These are phyloP conservation scores for Corynascus novoguineensis DNA, from an alignment of 495 filamentous ascomycete genomes.

Conservation along the genomic window DNA sequence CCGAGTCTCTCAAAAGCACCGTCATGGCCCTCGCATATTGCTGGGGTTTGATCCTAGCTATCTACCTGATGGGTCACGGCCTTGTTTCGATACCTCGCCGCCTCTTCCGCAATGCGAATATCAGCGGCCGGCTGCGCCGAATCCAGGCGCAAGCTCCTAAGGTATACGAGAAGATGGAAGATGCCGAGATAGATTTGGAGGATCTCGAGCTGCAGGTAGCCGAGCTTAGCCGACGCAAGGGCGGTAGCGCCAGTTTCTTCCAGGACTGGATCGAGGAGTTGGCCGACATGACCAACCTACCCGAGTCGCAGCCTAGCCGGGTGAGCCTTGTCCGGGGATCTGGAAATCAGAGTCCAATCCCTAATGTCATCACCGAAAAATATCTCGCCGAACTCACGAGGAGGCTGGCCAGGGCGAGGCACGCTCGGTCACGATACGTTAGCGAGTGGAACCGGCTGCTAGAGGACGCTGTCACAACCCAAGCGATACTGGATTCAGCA, in stretches of 20 bases:
- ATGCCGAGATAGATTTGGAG: constrained; percentile 75
- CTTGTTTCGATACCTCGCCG: constrained; percentile 83
- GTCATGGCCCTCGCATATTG: constrained; percentile 92
- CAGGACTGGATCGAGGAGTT: constrained; percentile 93
- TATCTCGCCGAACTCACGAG: constrained; percentile 87
- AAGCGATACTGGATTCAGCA: constrained; percentile 78
- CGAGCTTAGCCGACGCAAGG: constrained; percentile 74
- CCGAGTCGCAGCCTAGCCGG: constrained; percentile 54
- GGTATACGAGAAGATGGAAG: constrained; percentile 80
- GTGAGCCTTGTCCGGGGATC: constrained; percentile 34
- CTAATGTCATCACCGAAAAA: constrained; percentile 83
- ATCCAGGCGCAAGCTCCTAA: constrained; percentile 75
- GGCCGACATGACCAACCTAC: constrained; percentile 63
- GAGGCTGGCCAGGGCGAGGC: constrained; percentile 69
- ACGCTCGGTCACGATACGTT: constrained; percentile 74
- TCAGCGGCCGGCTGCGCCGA: constrained; percentile 62
- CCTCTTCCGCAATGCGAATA: constrained; percentile 68
- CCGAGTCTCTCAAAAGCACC: constrained; percentile 63
- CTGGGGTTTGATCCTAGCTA: constrained; percentile 84
- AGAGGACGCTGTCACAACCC: constrained; percentile 62
- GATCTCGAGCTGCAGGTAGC: constrained; percentile 72
- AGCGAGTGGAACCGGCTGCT: constrained; percentile 82
- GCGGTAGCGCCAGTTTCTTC: constrained; percentile 72
- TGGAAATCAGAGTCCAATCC: constrained; percentile 43
- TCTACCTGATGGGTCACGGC: constrained; percentile 96